These are phyloP conservation scores for Volutella citrinella DNA, from an alignment of 2,329 filamentous ascomycete genomes.

Conservation along the genomic window DNA sequence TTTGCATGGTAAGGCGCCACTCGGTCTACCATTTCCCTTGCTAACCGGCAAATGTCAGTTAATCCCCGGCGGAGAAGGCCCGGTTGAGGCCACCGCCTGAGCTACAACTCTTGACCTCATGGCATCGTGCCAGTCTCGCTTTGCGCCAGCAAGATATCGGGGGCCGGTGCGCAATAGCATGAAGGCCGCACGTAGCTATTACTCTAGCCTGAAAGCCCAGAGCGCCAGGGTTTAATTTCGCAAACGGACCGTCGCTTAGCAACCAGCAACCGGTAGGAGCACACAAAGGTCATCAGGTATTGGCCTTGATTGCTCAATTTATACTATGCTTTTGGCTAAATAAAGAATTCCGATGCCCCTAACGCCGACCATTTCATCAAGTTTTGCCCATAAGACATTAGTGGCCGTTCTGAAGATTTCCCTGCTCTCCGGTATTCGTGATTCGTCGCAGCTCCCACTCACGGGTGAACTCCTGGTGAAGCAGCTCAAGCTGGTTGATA, in stretches of 20 bases:
- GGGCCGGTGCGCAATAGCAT: too few relatives aligned
- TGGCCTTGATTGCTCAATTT: constrained; percentile 16
- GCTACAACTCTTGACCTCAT: too few relatives aligned
- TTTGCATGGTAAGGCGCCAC: constrained; percentile 99
- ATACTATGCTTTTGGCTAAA: constrained; percentile 16
- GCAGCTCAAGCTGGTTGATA: constrained; percentile 73
- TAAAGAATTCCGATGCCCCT: constrained; percentile 21
- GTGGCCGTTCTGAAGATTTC: constrained; percentile 39
- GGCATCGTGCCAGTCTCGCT: too few relatives aligned
- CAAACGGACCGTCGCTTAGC: too few relatives aligned
- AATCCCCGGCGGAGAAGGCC: constrained; percentile 76
- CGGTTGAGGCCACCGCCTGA: constrained; percentile 36
- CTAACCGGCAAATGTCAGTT: constrained; percentile 47
- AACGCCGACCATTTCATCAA: constrained; percentile 26
- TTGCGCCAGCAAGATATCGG: too few relatives aligned
- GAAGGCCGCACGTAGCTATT: too few relatives aligned
- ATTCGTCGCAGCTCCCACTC: constrained; percentile 89
- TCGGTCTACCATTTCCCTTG: too few relatives aligned
- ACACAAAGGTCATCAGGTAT: too few relatives aligned
- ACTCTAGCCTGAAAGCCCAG: too few relatives aligned
- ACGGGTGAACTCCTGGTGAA: constrained; percentile 87
- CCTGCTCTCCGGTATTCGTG: constrained; percentile 63
- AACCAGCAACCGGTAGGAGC: too few relatives aligned
- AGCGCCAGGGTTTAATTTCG: too few relatives aligned
- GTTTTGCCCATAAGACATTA: too few relatives aligned